Percentiles rank a stretch among this genome's conserved stretches.
Evolutionary conservation across 495 filamentous ascomycete species (phyloP).

Genomic region (Podospora pseudocomata): DNA sequence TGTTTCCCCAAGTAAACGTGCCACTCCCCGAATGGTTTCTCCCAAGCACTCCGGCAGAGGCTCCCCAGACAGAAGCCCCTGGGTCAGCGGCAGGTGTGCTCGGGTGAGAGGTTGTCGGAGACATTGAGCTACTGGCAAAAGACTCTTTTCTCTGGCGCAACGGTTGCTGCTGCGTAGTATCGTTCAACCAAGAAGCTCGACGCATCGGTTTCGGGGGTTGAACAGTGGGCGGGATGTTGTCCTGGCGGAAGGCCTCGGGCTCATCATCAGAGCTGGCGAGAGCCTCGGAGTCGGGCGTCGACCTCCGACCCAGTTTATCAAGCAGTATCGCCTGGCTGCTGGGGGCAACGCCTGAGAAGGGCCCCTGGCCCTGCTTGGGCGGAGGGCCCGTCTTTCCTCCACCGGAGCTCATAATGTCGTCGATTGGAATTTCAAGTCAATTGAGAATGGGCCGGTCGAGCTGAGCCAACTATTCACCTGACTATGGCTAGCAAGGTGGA

Average conservation of each 20-base stretch:
- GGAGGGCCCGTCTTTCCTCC: slow-evolving; percentile 39
- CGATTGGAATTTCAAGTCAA: background rate
- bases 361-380: slow-evolving; percentile 41
- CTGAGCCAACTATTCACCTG: background rate
- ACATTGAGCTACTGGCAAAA: slow-evolving; percentile 63
- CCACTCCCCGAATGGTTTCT: slow-evolving; percentile 55
- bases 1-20: slow-evolving; percentile 65
- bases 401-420: slow-evolving; percentile 45
- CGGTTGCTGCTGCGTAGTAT: slow-evolving; percentile 47
- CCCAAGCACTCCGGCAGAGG: slow-evolving; percentile 47
- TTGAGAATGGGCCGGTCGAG: background rate
- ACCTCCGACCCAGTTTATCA: slow-evolving; percentile 73
- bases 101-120: slow-evolving; percentile 72
- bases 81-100: slow-evolving; percentile 68
- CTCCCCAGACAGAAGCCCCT: slow-evolving; percentile 57
- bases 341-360: slow-evolving; percentile 36
- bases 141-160: slow-evolving; percentile 53
- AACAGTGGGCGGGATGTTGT: slow-evolving; percentile 37
- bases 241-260: slow-evolving; percentile 54
- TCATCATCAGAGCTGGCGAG: slow-evolving; percentile 92
- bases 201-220: slow-evolving; percentile 52
- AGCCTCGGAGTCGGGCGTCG: slow-evolving; percentile 90
- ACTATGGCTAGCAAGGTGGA: background rate
- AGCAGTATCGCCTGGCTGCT: slow-evolving; percentile 59
- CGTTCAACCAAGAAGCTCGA: slow-evolving; percentile 60